Conservation (phyloP, 352 stramenopile species). For the Peronospora destructor region DNA sequence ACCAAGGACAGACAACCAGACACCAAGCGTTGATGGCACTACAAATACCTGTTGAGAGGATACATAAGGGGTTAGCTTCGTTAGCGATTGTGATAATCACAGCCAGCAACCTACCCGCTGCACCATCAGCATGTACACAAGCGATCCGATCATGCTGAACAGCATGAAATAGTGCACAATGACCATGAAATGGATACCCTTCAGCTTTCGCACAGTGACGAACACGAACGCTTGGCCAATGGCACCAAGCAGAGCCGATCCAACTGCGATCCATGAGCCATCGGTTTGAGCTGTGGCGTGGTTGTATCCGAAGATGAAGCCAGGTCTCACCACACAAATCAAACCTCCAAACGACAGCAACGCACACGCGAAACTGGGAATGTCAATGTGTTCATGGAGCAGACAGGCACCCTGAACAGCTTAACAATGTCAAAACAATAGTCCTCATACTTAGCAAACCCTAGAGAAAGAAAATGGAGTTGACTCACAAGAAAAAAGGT, state of each 20-base stretch:
- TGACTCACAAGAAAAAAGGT: slow-evolving; percentile 60
- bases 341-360: slow-evolving; percentile 41
- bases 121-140: slow-evolving; percentile 49
- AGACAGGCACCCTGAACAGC: slow-evolving; percentile 31
- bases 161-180: slow-evolving; percentile 82
- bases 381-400: slow-evolving; percentile 40
- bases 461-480: neutral
- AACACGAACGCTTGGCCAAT: slow-evolving; percentile 67
- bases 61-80: neutral
- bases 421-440: neutral
- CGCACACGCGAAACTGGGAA: slow-evolving; percentile 34
- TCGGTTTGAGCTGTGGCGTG: slow-evolving; percentile 34
- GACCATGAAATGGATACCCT: slow-evolving; percentile 46
- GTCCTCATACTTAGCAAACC: neutral
- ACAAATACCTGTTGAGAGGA: slow-evolving; percentile 33
- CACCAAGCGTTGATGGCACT: slow-evolving; percentile 25
- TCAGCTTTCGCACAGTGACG: slow-evolving; percentile 57
- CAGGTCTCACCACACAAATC: slow-evolving; percentile 45
- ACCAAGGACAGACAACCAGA: slow-evolving; percentile 50
- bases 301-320: slow-evolving; percentile 47
- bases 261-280: slow-evolving; percentile 46
- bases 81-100: neutral
- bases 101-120: slow-evolving; percentile 30
- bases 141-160: slow-evolving; percentile 39
- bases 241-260: slow-evolving; percentile 45